phyloP scores from a whole-genome alignment of 129 eudicot genomes.

The Flaveria robusta region DNA sequence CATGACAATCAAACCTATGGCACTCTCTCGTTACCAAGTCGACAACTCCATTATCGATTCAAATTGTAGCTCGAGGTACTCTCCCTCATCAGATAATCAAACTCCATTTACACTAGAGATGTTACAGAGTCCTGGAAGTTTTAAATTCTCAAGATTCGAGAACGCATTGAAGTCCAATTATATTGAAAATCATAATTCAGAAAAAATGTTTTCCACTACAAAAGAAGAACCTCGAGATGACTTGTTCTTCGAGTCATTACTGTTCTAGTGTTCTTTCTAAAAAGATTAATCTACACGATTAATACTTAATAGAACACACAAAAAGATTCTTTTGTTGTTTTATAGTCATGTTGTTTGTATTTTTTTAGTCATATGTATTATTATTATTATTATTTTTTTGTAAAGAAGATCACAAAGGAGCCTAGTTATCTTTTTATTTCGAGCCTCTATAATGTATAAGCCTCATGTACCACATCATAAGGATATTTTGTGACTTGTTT shows the following conservation, averaged over 20 bases:
- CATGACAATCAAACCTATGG: slow-evolving; percentile 55
- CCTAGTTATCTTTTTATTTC: slow-evolving; percentile 12
- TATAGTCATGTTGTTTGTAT: slow-evolving; percentile 34
- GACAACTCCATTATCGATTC: slow-evolving; percentile 37
- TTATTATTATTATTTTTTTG: background rate
- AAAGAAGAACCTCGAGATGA: slow-evolving; percentile 82
- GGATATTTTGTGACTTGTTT: slow-evolving; percentile 30
- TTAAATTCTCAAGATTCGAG: slow-evolving; percentile 49
- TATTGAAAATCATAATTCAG: slow-evolving; percentile 35
- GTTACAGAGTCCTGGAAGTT: slow-evolving; percentile 52
- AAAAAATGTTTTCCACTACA: slow-evolving; percentile 44
- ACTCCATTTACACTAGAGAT: slow-evolving; percentile 58
- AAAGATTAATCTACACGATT: slow-evolving; percentile 18
- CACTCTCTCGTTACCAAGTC: slow-evolving; percentile 38
- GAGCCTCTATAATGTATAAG: slow-evolving; percentile 23
- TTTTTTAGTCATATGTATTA: slow-evolving; percentile 2
- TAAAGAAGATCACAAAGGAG: slow-evolving; percentile 30
- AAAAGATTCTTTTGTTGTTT: slow-evolving; percentile 43
- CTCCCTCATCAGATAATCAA: slow-evolving; percentile 36
- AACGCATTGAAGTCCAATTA: slow-evolving; percentile 48
- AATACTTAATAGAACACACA: slow-evolving; percentile 31
- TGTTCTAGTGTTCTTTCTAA: slow-evolving; percentile 35
- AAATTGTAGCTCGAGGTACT: slow-evolving; percentile 29
- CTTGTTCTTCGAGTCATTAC: slow-evolving; percentile 57
- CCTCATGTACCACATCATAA: slow-evolving; percentile 18